phyloP scores from a whole-genome alignment of 176 grass and related monocot genomes.

The Musa troglodytarum region DNA sequence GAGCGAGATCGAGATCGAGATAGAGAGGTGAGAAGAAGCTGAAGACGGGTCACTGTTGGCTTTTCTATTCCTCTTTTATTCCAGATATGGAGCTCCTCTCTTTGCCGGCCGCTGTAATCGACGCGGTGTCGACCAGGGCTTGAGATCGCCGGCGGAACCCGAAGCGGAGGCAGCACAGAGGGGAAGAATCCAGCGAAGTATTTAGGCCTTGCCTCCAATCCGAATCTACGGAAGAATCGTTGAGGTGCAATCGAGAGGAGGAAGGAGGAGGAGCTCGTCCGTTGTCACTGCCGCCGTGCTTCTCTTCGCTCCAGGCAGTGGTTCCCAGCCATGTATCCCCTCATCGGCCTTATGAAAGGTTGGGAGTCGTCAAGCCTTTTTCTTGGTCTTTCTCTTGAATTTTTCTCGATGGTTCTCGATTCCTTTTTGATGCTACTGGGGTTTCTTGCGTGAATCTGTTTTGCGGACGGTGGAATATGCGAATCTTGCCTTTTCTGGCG shows the following conservation, averaged over 20 bases:
- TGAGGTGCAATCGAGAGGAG: too few relatives aligned
- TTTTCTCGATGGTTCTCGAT: too few relatives aligned
- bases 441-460: not conserved
- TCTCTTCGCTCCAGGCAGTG: not conserved
- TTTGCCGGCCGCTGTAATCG: not conserved
- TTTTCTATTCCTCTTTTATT: not conserved
- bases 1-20: not conserved
- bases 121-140: not conserved
- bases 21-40: too few relatives aligned
- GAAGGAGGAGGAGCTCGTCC: too few relatives aligned
- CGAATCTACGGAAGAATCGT: too few relatives aligned
- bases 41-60: too few relatives aligned
- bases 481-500: not conserved
- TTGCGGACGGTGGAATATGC: not conserved
- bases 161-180: not conserved
- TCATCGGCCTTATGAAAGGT: conserved; percentile 17
- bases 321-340: conserved; percentile 12
- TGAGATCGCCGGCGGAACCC: not conserved
- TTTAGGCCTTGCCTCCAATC: not conserved
- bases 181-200: not conserved
- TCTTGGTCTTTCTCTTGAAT: not conserved
- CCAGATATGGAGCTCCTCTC: conserved; percentile 5
- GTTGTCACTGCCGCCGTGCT: not conserved
- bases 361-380: not conserved
- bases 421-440: too few relatives aligned